Conservation (phyloP, 108 stramenopile genomes). For the Pseudonitzschia multiseries region DNA sequence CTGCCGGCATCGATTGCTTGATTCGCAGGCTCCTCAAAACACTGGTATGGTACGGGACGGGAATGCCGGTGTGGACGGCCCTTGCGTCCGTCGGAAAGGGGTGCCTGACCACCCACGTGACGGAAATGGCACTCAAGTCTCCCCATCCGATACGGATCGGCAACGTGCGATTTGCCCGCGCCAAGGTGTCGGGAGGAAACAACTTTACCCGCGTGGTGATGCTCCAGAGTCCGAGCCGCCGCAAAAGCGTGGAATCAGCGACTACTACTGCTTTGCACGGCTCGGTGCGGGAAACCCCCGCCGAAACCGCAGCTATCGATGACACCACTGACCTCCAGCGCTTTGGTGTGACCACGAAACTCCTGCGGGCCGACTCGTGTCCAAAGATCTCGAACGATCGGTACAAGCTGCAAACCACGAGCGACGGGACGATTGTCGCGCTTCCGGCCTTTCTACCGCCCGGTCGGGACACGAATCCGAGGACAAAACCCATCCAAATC, state of each 20-base stretch:
- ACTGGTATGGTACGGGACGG: constrained; percentile 54
- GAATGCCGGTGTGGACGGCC: constrained; percentile 70
- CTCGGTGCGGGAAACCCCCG: too few relatives aligned
- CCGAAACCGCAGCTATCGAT: not conserved
- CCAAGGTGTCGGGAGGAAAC: constrained; percentile 2
- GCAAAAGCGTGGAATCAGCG: not conserved
- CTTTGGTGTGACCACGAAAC: constrained; percentile 13
- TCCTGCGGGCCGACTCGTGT: constrained; percentile 33
- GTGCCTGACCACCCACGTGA: constrained; percentile 45
- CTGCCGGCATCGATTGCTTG: not conserved
- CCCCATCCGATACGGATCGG: constrained; percentile 81
- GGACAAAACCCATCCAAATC: too few relatives aligned
- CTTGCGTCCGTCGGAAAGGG: constrained; percentile 60
- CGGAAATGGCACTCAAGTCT: constrained; percentile 63
- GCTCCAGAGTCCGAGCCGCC: constrained; percentile 3
- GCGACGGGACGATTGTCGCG: constrained; percentile 24
- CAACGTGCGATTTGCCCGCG: constrained; percentile 40
- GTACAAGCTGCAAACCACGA: constrained; percentile 14
- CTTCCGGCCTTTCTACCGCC: constrained; percentile 25
- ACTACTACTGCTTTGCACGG: too few relatives aligned
- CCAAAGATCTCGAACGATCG: not conserved
- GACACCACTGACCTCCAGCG: not conserved
- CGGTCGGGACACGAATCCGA: not conserved
- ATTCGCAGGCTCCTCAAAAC: constrained; percentile 12
- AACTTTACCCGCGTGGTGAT: constrained; percentile 31